Evolutionary conservation across 2,329 filamentous ascomycete species (phyloP).

Genomic region (Cladophialophora yegresii): DNA sequence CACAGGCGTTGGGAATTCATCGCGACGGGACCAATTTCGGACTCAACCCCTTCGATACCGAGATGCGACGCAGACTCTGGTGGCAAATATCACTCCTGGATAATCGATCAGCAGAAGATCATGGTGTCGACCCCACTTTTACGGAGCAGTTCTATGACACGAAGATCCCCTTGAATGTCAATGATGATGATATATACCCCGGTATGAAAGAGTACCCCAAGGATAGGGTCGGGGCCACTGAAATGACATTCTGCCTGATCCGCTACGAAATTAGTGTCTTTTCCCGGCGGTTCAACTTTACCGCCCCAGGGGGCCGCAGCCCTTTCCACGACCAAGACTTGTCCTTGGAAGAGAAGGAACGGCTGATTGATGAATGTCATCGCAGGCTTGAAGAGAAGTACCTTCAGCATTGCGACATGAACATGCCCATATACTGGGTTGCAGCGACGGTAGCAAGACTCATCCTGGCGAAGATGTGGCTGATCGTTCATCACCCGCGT

Average conservation of each 20-base stretch:
- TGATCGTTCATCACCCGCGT: conserved; percentile 74
- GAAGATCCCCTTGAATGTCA: conserved; percentile 52
- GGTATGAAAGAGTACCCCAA: conserved; percentile 52
- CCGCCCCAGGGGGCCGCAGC: conserved; percentile 39
- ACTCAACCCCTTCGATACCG: conserved; percentile 56
- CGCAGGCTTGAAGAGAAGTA: conserved; percentile 59
- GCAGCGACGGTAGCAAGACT: conserved; percentile 68
- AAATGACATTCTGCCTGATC: conserved; percentile 55
- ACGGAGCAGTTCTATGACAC: conserved; percentile 62
- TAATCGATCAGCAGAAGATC: conserved; percentile 62
- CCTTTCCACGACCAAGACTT: conserved; percentile 27
- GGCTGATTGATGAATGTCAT: conserved; percentile 56
- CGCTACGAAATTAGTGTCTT: conserved; percentile 56
- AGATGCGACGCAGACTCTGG: conserved; percentile 46
- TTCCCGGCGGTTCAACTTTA: conserved; percentile 45
- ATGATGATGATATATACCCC: conserved; percentile 53
- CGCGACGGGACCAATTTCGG: conserved; percentile 54
- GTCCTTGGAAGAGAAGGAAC: conserved; percentile 43
- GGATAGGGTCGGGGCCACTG: conserved; percentile 56
- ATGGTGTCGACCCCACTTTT: conserved; percentile 64
- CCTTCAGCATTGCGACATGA: conserved; percentile 55
- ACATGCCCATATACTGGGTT: conserved; percentile 65
- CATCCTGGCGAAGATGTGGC: conserved; percentile 75
- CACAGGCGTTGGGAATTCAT: conserved; percentile 42
- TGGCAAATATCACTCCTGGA: conserved; percentile 55